phyloP scores from a whole-genome alignment of 371 early-diverging fungal species.

The Choanephora cucurbitarum region DNA sequence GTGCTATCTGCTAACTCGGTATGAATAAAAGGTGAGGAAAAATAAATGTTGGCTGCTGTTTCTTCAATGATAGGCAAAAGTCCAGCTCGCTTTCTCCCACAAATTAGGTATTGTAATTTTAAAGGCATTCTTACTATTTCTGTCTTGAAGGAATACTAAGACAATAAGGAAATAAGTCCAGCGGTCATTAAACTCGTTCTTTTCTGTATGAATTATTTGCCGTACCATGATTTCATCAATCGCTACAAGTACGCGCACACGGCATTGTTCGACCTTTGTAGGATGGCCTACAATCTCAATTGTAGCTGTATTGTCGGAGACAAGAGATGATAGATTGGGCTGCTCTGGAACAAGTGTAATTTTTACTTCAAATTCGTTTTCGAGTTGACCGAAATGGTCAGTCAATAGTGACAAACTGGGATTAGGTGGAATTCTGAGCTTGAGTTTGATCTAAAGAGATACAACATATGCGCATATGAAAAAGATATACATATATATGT shows the following conservation, averaged over 20 bases:
- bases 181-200: conserved; percentile 3
- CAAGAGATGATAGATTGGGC: conserved; percentile 25
- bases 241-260: conserved; percentile 41
- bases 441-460: conserved; percentile 15
- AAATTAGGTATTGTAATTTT: conserved; percentile 64
- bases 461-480: background rate
- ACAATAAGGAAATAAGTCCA: conserved; percentile 28
- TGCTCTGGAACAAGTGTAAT: conserved; percentile 26
- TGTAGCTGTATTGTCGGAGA: conserved; percentile 35
- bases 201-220: background rate
- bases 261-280: conserved; percentile 41
- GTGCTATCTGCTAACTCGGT: conserved; percentile 4
- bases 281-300: conserved; percentile 43
- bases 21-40: conserved; percentile 63
- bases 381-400: conserved; percentile 30
- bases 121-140: conserved; percentile 24
- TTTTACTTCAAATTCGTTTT: conserved; percentile 33
- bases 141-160: background rate
- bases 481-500: no score
- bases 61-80: conserved; percentile 74
- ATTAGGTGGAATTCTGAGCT: conserved; percentile 22
- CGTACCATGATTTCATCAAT: conserved; percentile 47
- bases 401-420: conserved; percentile 6
- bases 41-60: conserved; percentile 70
- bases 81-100: conserved; percentile 70